These are phyloP conservation scores for Peronospora belbahrii DNA, from an alignment of 352 stramenopile genomes.

Conservation along the genomic window DNA sequence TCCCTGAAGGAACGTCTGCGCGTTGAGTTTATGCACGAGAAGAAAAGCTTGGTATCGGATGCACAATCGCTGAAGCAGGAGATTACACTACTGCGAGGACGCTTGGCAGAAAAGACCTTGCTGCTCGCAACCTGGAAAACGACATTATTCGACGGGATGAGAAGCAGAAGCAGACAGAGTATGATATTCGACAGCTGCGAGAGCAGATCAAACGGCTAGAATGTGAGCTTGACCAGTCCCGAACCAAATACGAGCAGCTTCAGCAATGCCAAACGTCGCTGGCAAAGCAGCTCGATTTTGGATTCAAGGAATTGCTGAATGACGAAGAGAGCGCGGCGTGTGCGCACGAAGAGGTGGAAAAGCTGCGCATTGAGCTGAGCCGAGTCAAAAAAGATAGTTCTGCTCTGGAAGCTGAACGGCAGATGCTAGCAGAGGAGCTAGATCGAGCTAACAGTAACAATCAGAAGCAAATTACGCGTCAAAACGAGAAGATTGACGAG, in stretches of 20 bases:
- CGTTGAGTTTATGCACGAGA: slow-evolving; percentile 57
- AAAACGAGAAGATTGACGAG: slow-evolving; percentile 51
- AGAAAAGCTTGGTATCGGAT: slow-evolving; percentile 33
- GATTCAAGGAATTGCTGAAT: slow-evolving; percentile 61
- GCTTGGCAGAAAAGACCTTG: slow-evolving; percentile 42
- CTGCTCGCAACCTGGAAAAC: slow-evolving; percentile 36
- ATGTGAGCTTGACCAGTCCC: slow-evolving; percentile 30
- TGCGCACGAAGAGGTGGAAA: slow-evolving; percentile 35
- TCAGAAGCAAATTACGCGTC: slow-evolving; percentile 12
- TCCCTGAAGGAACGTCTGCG: slow-evolving; percentile 54
- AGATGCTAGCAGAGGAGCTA: slow-evolving; percentile 28
- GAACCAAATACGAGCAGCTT: slow-evolving; percentile 49
- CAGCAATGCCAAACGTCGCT: slow-evolving; percentile 40
- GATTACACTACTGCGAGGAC: slow-evolving; percentile 26
- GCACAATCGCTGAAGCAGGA: slow-evolving; percentile 37
- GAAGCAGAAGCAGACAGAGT: slow-evolving; percentile 32
- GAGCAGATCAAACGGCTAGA: slow-evolving; percentile 34
- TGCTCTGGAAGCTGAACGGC: slow-evolving; percentile 23
- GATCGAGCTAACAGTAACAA: slow-evolving; percentile 22
- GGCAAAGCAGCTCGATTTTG: slow-evolving; percentile 51
- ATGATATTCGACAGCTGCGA: slow-evolving; percentile 35
- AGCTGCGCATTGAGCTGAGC: slow-evolving; percentile 35
- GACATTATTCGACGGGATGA: slow-evolving; percentile 33
- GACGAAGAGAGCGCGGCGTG: slow-evolving; percentile 50
- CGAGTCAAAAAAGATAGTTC: slow-evolving; percentile 32